phyloP scores from a whole-genome alignment of 2,329 filamentous ascomycete genomes.

The Neopestalotiopsis sp. region DNA sequence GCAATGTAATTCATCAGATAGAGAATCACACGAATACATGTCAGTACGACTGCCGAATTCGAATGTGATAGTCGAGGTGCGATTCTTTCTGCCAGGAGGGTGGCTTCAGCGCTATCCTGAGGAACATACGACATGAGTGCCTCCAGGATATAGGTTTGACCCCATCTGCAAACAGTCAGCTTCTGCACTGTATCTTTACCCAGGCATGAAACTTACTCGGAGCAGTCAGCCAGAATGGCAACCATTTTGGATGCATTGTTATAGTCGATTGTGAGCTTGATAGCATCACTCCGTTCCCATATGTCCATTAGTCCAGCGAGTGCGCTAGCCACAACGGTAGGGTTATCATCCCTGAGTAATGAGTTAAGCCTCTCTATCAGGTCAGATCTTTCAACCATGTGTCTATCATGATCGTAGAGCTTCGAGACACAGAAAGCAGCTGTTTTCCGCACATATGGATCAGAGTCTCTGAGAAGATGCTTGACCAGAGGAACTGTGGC shows the following conservation, averaged over 20 bases:
- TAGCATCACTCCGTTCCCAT: constrained; percentile 96
- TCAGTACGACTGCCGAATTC: constrained; percentile 95
- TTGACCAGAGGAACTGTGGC: constrained; percentile 86
- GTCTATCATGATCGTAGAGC: constrained; percentile 93
- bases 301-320: constrained; percentile 94
- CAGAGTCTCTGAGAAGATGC: constrained; percentile 79
- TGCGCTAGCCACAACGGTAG: constrained; percentile 94
- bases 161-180: constrained; percentile 70
- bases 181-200: not conserved
- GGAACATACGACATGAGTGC: constrained; percentile 98
- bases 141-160: constrained; percentile 97
- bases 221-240: constrained; percentile 93
- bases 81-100: constrained; percentile 90
- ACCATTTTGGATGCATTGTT: constrained; percentile 98
- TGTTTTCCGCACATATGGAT: constrained; percentile 97
- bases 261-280: constrained; percentile 98
- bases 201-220: constrained; percentile 70
- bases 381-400: constrained; percentile 88
- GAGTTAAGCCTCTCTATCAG: constrained; percentile 90
- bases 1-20: constrained; percentile 99
- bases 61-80: constrained; percentile 95
- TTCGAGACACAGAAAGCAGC: constrained; percentile 97
- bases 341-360: constrained; percentile 93
- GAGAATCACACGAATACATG: constrained; percentile 93
- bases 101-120: constrained; percentile 85